Percentiles rank a stretch among this genome's conserved stretches.
phyloP scores from a whole-genome alignment of 2,329 filamentous ascomycete species.

The Fusarium albidum region DNA sequence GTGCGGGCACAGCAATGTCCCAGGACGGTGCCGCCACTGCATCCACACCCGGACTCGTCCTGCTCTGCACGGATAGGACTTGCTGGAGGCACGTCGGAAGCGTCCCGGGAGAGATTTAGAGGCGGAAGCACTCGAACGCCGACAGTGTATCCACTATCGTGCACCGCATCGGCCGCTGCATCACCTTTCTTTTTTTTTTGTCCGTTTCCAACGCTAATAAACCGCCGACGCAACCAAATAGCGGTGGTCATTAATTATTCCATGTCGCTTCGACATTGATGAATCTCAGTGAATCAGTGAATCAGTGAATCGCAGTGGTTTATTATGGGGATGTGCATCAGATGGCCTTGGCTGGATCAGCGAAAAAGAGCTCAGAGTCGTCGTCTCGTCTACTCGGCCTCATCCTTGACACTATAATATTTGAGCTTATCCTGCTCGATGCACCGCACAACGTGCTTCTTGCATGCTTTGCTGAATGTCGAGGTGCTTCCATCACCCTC shows the following conservation, averaged over 20 bases:
- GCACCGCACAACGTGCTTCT: constrained; percentile 15
- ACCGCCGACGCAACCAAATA: constrained; percentile 17
- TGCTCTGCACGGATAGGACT: constrained; percentile 1
- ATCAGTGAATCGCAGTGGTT: too few species aligned
- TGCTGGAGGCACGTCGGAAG: constrained; percentile 8
- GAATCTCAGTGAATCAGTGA: not conserved
- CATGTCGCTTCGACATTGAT: constrained; percentile 11
- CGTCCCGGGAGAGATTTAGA: constrained; percentile 15
- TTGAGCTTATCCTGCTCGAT: not conserved
- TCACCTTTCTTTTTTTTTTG: constrained; percentile 27
- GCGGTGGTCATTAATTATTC: constrained; percentile 21
- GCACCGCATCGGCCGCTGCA: constrained; percentile 29
- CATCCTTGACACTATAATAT: too few species aligned
- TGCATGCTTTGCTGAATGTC: constrained; percentile 19
- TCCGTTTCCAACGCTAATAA: constrained; percentile 18
- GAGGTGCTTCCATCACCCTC: constrained; percentile 25
- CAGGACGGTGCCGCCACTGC: constrained; percentile 18
- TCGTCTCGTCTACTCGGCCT: too few species aligned
- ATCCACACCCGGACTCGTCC: constrained; percentile 10
- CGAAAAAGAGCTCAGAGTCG: too few species aligned
- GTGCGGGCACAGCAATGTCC: constrained; percentile 8
- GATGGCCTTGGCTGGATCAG: too few species aligned
- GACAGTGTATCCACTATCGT: constrained; percentile 29
- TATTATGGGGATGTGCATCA: too few species aligned
- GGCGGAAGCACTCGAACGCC: constrained; percentile 12